Evolutionary conservation across 2,329 filamentous ascomycete species (phyloP).

Genomic region (Exophiala viscosa): DNA sequence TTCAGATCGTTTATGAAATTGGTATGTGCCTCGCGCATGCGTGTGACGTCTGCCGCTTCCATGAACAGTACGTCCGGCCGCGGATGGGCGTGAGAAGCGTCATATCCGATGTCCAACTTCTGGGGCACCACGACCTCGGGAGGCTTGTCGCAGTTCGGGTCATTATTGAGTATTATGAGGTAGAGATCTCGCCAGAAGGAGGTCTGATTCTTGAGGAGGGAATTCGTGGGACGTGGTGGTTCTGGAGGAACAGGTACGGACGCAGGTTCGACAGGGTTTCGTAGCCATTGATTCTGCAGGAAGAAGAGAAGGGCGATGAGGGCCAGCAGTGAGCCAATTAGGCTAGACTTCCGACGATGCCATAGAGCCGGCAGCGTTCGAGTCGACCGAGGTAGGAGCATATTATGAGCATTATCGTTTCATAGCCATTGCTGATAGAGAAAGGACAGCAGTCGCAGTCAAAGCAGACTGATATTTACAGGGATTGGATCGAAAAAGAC

Average conservation of each 20-base stretch:
- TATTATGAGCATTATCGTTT: slow-evolving; percentile 1
- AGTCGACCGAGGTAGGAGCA: slow-evolving; percentile 8
- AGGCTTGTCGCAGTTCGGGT: slow-evolving; percentile 24
- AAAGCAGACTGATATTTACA: too few relatives aligned
- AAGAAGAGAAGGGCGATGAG: slow-evolving; percentile 19
- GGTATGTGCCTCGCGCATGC: slow-evolving; percentile 40
- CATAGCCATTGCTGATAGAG: too few relatives aligned
- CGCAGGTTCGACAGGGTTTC: slow-evolving; percentile 1
- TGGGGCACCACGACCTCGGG: slow-evolving; percentile 27
- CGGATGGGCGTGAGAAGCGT: slow-evolving; percentile 25
- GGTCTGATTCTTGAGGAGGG: slow-evolving; percentile 23
- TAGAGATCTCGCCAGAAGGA: slow-evolving; percentile 26
- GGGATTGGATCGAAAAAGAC: too few relatives aligned
- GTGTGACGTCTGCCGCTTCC: slow-evolving; percentile 33
- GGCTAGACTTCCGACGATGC: slow-evolving; percentile 17
- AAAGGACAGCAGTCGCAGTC: too few relatives aligned
- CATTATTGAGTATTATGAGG: slow-evolving; percentile 25
- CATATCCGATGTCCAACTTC: slow-evolving; percentile 25
- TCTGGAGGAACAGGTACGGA: not conserved
- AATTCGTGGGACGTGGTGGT: slow-evolving; percentile 2
- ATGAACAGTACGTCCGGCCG: slow-evolving; percentile 37
- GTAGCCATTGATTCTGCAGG: slow-evolving; percentile 12
- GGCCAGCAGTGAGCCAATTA: slow-evolving; percentile 12
- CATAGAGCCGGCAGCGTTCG: slow-evolving; percentile 7
- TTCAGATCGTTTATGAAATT: slow-evolving; percentile 38